These are phyloP conservation scores for Poteriospumella lacustris DNA, from an alignment of 108 stramenopile species.

Conservation along the genomic window DNA sequence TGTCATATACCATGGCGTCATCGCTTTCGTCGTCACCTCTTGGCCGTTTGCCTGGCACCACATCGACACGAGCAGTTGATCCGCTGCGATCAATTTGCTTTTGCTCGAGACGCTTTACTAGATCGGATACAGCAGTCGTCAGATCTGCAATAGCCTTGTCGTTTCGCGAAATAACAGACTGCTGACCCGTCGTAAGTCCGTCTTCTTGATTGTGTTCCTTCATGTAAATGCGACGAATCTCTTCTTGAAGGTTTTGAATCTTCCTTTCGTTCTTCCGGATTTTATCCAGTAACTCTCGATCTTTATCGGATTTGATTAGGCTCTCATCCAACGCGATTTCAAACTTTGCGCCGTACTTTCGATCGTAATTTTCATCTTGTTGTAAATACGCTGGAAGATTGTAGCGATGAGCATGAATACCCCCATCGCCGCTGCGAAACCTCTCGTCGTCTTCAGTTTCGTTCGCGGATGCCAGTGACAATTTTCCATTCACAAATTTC, in stretches of 20 bases:
- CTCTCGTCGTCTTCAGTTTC: background rate
- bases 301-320: background rate
- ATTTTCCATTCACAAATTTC: background rate
- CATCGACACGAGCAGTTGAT: too few species aligned
- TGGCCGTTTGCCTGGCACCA: too few species aligned
- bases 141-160: background rate
- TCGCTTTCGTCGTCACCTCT: too few species aligned
- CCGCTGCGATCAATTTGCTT: too few species aligned
- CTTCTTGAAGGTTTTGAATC: slow-evolving; percentile 29
- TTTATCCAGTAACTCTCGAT: slow-evolving; percentile 1
- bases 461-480: background rate
- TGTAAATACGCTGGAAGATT: background rate
- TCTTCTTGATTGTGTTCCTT: slow-evolving; percentile 20
- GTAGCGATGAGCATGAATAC: background rate
- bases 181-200: slow-evolving; percentile 17
- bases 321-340: background rate
- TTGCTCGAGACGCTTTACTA: too few species aligned
- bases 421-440: background rate
- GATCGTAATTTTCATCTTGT: background rate
- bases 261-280: slow-evolving; percentile 28
- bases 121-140: too few species aligned
- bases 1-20: background rate
- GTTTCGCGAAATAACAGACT: background rate
- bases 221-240: slow-evolving; percentile 14
- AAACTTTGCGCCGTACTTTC: background rate